Percentiles rank a stretch among this genome's conserved stretches.
Evolutionary conservation across 345 rosid species (phyloP).

Genomic region (Erysimum cheiranthoides): DNA sequence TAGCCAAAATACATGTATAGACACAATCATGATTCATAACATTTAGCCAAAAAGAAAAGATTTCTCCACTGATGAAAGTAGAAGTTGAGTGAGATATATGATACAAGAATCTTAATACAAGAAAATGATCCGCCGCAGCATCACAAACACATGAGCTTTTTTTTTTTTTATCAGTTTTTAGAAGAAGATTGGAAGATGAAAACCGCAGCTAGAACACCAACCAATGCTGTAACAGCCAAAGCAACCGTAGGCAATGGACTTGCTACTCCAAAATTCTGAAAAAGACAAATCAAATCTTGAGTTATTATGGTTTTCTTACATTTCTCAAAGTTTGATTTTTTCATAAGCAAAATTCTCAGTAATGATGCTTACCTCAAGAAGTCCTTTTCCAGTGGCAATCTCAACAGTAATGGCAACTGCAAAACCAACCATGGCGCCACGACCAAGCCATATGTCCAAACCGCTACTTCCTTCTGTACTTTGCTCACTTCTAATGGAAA

Average conservation of each 20-base stretch:
- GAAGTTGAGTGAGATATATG: conserved; percentile 12
- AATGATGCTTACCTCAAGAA: conserved; percentile 66
- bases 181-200: conserved; percentile 95
- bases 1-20: neutral
- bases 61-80: conserved; percentile 18
- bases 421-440: conserved; percentile 91
- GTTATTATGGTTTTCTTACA: neutral
- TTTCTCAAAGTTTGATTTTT: neutral
- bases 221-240: conserved; percentile 78
- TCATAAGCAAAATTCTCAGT: neutral
- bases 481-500: conserved; percentile 77
- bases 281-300: conserved; percentile 20
- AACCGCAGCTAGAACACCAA: conserved; percentile 76
- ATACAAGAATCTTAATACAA: conserved; percentile 16
- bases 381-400: conserved; percentile 85
- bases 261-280: conserved; percentile 86
- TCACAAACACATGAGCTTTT: neutral
- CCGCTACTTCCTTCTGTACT: conserved; percentile 56
- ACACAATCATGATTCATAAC: conserved; percentile 1
- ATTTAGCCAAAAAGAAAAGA: neutral
- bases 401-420: conserved; percentile 77
- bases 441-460: conserved; percentile 90
- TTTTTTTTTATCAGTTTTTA: conserved; percentile 51
- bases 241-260: conserved; percentile 82
- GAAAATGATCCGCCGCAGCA: neutral